Evolutionary conservation across 2,329 filamentous ascomycete genomes (phyloP).

Genomic region (Lasiodiplodia citricola): DNA sequence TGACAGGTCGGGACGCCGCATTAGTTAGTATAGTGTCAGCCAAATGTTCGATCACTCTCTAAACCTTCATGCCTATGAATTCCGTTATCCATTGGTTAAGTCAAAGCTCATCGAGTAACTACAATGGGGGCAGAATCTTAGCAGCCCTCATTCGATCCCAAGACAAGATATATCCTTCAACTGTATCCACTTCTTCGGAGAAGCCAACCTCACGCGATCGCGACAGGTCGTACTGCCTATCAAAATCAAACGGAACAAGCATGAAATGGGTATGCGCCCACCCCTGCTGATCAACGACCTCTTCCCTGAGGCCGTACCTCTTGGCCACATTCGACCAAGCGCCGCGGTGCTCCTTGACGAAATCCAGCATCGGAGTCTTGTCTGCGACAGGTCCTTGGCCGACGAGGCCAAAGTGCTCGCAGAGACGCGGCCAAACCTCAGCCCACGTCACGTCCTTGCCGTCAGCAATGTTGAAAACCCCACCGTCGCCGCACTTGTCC

Average conservation of each 20-base stretch:
- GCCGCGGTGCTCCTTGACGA: slow-evolving; percentile 37
- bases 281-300: slow-evolving; percentile 45
- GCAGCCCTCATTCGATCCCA: slow-evolving; percentile 53
- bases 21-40: not conserved
- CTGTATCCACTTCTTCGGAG: slow-evolving; percentile 47
- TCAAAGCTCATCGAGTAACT: not conserved
- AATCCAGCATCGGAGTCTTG: slow-evolving; percentile 37
- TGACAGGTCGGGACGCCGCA: not conserved
- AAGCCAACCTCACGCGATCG: slow-evolving; percentile 51
- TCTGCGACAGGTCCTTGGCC: slow-evolving; percentile 42
- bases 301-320: slow-evolving; percentile 41
- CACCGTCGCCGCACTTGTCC: slow-evolving; percentile 38
- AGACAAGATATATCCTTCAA: slow-evolving; percentile 47
- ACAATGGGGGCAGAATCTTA: slow-evolving; percentile 44
- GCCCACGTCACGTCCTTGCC: slow-evolving; percentile 50
- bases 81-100: too few relatives aligned
- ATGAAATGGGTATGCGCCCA: slow-evolving; percentile 39
- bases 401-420: slow-evolving; percentile 53
- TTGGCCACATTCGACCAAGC: slow-evolving; percentile 38
- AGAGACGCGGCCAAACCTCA: slow-evolving; percentile 53
- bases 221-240: slow-evolving; percentile 53
- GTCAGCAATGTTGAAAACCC: slow-evolving; percentile 49
- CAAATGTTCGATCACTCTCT: not conserved
- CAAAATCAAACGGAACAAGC: slow-evolving; percentile 52
- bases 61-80: too few relatives aligned